Percentiles rank a stretch among this genome's conserved stretches.
Conservation (phyloP, 768 basidiomycete species). For the Lanmaoa pseudosensibilis region DNA sequence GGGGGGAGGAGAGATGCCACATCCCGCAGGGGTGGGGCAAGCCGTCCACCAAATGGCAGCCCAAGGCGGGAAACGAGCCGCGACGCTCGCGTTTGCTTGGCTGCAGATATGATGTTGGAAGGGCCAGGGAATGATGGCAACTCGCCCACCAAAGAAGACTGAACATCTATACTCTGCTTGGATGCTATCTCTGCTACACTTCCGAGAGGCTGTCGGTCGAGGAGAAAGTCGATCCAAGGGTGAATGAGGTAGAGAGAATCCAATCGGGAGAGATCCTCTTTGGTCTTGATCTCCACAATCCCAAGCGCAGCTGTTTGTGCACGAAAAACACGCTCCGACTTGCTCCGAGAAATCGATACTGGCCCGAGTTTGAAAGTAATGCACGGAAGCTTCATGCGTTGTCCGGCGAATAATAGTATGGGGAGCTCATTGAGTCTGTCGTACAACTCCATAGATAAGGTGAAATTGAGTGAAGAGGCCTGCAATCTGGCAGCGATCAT, state of each 20-base stretch:
- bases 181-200: not conserved
- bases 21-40: not conserved
- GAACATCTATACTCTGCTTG: not conserved
- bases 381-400: too few species aligned
- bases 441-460: not conserved
- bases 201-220: not conserved
- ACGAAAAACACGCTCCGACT: not conserved
- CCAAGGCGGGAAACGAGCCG: not conserved
- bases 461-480: not conserved
- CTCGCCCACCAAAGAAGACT: not conserved
- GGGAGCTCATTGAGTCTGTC: not conserved
- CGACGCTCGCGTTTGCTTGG: not conserved
- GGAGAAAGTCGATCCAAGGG: conserved; percentile 15
- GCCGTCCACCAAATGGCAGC: not conserved
- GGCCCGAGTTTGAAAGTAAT: too few species aligned
- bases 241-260: conserved; percentile 1
- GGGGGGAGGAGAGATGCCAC: not conserved
- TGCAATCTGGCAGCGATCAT: not conserved
- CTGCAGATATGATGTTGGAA: too few species aligned
- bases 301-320: not conserved
- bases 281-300: conserved; percentile 7
- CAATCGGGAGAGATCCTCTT: conserved; percentile 3
- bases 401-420: too few species aligned
- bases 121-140: not conserved
- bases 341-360: too few species aligned